Evolutionary conservation across 768 basidiomycete species (phyloP), one percentile per base, ranked within the genome.

Genomic region (Leccinellum albellum): DNA sequence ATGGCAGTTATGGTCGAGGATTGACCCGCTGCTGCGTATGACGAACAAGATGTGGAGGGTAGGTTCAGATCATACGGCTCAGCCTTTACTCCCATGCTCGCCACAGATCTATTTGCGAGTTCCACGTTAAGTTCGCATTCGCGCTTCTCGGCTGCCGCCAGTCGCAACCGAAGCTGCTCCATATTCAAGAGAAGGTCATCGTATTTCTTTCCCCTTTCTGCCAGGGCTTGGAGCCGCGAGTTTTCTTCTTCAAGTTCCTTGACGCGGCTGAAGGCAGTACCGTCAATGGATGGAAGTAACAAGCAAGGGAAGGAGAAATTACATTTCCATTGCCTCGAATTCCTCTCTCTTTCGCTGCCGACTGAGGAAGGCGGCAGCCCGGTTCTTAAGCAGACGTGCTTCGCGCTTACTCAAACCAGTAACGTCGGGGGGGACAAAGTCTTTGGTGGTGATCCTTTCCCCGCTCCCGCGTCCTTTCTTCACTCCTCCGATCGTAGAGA

Each of bases 271-370:
- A 58, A 44, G 52, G 50, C 46, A 55, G 60, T 65, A 45, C 50
- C 31, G 59, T 64, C 53, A 73, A 46, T 53, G 35, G 54, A 64
- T 33, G 33, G 52, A 59, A 59, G 49, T 17, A 13, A 42, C 21
- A 14, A 53, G 29, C 45, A 55, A n/a, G 35, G 31, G 15, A 66
- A 8, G 48, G 54, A 57, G 66, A 55, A 85, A 88, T 76, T 76
- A 93, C 90, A 88, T 74, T 79, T 94, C 92, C 89, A 94, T 93
- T 66, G 70, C 78, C 74, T 94, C 92, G 66, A 92, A 94, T 75
- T 94, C 91, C 75, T 94, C 92, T 55, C 92, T 84, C 74, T 94
- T 94, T 65, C 92, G 81, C 73, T 94, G 92, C 70, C 92, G 80
- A 74, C 86, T 88, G 68, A 94, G 86, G 77, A 94, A 94, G 57